A percentile compares a stretch with the other conserved stretches of the same genome.
phyloP scores from a whole-genome alignment of 2,329 filamentous ascomycete genomes.

The Fusarium armeniacum region DNA sequence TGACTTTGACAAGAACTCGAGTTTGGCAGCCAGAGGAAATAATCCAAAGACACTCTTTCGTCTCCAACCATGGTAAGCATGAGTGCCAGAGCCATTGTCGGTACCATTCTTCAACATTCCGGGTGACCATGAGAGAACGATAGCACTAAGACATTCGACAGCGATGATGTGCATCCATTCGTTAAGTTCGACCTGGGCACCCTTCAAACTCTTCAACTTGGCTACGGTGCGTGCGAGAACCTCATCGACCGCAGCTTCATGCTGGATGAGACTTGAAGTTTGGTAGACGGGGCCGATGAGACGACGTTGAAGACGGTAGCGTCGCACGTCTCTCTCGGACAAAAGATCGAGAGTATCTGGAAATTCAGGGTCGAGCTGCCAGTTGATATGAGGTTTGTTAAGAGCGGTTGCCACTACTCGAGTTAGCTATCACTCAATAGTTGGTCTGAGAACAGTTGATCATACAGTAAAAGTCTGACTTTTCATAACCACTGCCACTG shows the following conservation, averaged over 20 bases:
- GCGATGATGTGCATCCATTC: constrained; percentile 71
- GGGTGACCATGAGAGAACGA: constrained; percentile 67
- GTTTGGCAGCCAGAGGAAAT: constrained; percentile 60
- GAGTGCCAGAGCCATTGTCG: constrained; percentile 62
- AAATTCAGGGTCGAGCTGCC: constrained; percentile 54
- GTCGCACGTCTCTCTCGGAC: constrained; percentile 61
- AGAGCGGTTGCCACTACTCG: constrained; percentile 61
- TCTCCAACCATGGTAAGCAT: constrained; percentile 66
- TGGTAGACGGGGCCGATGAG: constrained; percentile 65
- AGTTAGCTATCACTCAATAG: background rate
- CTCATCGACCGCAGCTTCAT: constrained; percentile 58
- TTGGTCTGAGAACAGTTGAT: background rate
- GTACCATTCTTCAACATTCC: constrained; percentile 60
- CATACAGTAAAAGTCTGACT: constrained; percentile 67
- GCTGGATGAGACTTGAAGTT: constrained; percentile 58
- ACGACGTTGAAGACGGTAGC: constrained; percentile 64
- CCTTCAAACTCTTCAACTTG: constrained; percentile 56
- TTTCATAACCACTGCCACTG: constrained; percentile 63
- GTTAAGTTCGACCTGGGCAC: constrained; percentile 61
- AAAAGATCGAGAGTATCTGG: constrained; percentile 65
- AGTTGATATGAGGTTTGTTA: constrained; percentile 59
- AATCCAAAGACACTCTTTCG: constrained; percentile 67
- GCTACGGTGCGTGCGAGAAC: constrained; percentile 56
- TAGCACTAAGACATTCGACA: constrained; percentile 65
- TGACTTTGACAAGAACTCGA: constrained; percentile 56